Base-by-base conservation (phyloP, 148 eudicot species). In the Silene conica region DNA sequence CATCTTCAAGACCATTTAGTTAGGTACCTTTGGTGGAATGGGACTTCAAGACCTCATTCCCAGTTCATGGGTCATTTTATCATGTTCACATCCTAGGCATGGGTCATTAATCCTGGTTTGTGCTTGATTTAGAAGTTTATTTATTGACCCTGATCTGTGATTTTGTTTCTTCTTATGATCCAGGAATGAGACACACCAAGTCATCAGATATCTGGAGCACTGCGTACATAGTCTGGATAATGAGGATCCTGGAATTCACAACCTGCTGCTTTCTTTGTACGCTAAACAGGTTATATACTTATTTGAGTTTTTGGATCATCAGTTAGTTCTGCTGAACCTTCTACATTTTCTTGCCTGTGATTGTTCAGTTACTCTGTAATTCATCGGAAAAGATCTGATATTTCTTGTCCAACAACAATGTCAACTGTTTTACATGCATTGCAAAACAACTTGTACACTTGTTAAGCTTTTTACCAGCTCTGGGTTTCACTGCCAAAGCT, bases 111-210 rank as follows among this genome's bases (percentile, higher is more conserved):
- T 3, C 8, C 1, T 18, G 41, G n/a, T 34, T 19, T 38, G 41
- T 59, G 63, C 63, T 7, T 8, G 13, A 59, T 43, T 38, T 66
- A n/a, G 34, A 59, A 38, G 28, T 31, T 7, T 48, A 15, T 22
- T n/a, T 38, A 23, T 34, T 63, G 73, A 19, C 22, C 13, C 64
- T 76, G 9, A 70, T 18, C 48, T 15, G 69, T 19, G 22, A 65
- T 8, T 61, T 38, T 78, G 21, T 74, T 61, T 60, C 50, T 9
- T 68, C 50, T 20, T 70, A 57, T 72, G 68, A 43, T 85, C 78
- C 93, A 95, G 99, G 90, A 95, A 95, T 85, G 97, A 95, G 87
- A 95, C 97, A 20, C 99, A 95, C 79, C 97, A 95, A 89, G 97
- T 95, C 50, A 90, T 95, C 63, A 92, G 91, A 80, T 95, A 92